Base-by-base conservation (phyloP, 1,284 basidiomycete genomes). In the Phylloporus sp. region DNA sequence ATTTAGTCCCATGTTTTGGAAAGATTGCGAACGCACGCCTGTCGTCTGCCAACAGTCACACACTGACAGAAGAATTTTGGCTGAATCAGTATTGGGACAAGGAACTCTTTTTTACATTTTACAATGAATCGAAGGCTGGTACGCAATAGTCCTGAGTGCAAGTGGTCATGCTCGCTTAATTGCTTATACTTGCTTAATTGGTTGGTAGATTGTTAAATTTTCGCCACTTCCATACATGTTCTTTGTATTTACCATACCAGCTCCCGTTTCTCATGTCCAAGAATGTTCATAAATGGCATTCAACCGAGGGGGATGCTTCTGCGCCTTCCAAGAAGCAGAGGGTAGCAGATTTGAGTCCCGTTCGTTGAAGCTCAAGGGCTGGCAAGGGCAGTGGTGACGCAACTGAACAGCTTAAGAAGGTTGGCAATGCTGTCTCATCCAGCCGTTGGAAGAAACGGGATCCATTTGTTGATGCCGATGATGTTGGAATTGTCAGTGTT, bases 371-470 rank as follows among this genome's bases (percentile, higher is more conserved):
- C 47, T 39, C 32, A 25, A 49, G 49, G 14, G 32, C 23, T 62
- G 60, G 60, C 47, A 62, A 62, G 49, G 60, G 60, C 23, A 39
- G 12, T 20, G 35, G 60, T 52, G 35, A 35, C 10, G 25, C 15
- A 15, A 52, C n/a, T 25, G 60, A 52, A 27, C 60, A 62, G 35
- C 60, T 62, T 5, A 62, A 39, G 35, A 62, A 52, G 49, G 47
- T 52, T 62, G 60, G 47, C 17, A 35, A 62, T 1, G 35, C 47
- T 53, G 39, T 62, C 32, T 14, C 32, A 52, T 25, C 35, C n/a
- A 49, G 17, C 47, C 8, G 10, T 35, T 5, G 25, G 47, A 53
- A 62, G 60, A 62, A 39, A 27, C 23, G 2, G 23, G 47, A 62
- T 39, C 6, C 23, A 29, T 62, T 62, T 53, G n/a, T 39, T 20